These are phyloP conservation scores for Lyophyllum shimeji DNA, from an alignment of 768 basidiomycete species.

Conservation along the genomic window DNA sequence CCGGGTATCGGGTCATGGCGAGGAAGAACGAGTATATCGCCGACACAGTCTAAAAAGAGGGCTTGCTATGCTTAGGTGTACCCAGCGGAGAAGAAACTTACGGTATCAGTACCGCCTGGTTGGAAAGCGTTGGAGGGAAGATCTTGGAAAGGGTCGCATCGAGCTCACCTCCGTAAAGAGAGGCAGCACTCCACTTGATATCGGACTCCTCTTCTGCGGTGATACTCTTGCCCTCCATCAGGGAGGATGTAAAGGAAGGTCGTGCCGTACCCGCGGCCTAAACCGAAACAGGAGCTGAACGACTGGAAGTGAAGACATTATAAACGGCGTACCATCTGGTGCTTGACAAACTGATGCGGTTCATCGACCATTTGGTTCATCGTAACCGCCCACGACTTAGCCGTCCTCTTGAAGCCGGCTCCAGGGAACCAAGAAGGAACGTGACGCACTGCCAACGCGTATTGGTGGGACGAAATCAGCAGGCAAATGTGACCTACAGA, in stretches of 20 bases:
- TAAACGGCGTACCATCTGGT: constrained; percentile 42
- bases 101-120: constrained; percentile 30
- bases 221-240: constrained; percentile 51
- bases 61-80: constrained; percentile 5
- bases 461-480: constrained; percentile 24
- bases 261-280: constrained; percentile 61
- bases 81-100: constrained; percentile 7
- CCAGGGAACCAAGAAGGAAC: constrained; percentile 46
- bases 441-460: constrained; percentile 50
- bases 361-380: constrained; percentile 16
- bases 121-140: constrained; percentile 23
- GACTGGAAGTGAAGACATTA: constrained; percentile 6
- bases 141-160: constrained; percentile 17
- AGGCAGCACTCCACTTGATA: constrained; percentile 22
- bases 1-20: constrained; percentile 58
- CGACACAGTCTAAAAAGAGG: constrained; percentile 52
- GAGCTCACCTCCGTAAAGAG: constrained; percentile 9
- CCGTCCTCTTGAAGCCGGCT: constrained; percentile 32
- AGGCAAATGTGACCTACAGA: constrained; percentile 30
- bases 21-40: constrained; percentile 61
- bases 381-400: constrained; percentile 34
- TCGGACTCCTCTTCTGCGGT: constrained; percentile 57
- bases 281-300: neutral
- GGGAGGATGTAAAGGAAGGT: constrained; percentile 56
- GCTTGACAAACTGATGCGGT: constrained; percentile 14